phyloP scores from a whole-genome alignment of 176 grass and related monocot genomes.

The Aegilops bicornis region DNA sequence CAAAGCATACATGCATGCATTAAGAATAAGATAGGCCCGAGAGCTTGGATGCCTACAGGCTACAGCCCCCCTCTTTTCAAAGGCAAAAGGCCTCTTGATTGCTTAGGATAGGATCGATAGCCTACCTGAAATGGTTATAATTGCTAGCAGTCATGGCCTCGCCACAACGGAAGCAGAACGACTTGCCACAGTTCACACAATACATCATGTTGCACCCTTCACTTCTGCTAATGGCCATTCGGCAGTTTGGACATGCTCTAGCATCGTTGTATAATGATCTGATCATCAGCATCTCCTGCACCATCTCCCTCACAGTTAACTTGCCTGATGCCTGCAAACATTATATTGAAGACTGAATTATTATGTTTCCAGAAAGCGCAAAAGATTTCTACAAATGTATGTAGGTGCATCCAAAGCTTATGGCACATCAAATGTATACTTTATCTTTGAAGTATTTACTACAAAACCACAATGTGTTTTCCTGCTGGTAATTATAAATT shows the following conservation, averaged over 20 bases:
- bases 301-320: background rate
- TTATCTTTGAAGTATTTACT: background rate
- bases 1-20: background rate
- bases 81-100: background rate
- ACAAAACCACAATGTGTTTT: background rate
- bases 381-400: background rate
- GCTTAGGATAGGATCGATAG: background rate
- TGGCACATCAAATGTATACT: background rate
- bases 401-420: background rate
- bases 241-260: background rate
- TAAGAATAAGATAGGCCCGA: background rate
- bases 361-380: background rate
- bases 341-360: background rate
- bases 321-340: background rate
- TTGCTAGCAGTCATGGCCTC: constrained; percentile 29
- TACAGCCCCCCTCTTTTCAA: background rate
- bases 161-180: constrained; percentile 54
- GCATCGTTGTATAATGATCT: background rate
- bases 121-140: constrained; percentile 38
- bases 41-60: background rate
- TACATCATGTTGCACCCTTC: constrained; percentile 37
- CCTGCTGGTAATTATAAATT: too few relatives aligned
- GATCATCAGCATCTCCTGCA: background rate
- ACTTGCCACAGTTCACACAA: constrained; percentile 46
- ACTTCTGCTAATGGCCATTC: background rate